phyloP scores from a whole-genome alignment of 2,329 filamentous ascomycete species.

The Leptographium wingfieldii region DNA sequence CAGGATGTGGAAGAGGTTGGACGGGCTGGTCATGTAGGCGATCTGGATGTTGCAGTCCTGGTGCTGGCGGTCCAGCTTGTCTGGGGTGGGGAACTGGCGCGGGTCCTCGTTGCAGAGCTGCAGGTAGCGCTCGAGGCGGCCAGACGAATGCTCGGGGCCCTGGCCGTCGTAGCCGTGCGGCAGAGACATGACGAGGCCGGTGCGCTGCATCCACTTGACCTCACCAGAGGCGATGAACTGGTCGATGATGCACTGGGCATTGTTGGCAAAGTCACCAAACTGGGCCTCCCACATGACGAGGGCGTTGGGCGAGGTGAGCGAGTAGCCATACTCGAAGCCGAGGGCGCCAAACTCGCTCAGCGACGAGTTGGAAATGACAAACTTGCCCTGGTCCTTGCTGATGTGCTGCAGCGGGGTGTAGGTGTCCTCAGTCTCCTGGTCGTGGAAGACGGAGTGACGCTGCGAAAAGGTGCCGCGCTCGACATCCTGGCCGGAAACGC shows the following conservation, averaged over 20 bases:
- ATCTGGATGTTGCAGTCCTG: conserved; percentile 99
- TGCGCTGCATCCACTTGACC: conserved; percentile 97
- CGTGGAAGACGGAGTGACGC: conserved; percentile 91
- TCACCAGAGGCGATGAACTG: conserved; percentile 98
- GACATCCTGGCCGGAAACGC: conserved; percentile 96
- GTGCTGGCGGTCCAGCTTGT: conserved; percentile 92
- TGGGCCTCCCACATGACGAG: conserved; percentile 99
- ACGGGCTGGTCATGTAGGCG: conserved; percentile 89
- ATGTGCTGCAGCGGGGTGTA: conserved; percentile 88
- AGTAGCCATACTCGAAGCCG: conserved; percentile 98
- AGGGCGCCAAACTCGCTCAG: conserved; percentile 59
- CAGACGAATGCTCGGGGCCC: conserved; percentile 95
- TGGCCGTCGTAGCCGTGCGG: conserved; percentile 98
- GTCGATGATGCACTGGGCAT: conserved; percentile 96
- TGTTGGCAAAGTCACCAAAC: conserved; percentile 99
- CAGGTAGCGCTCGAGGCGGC: conserved; percentile 91
- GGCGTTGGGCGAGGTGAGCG: conserved; percentile 87
- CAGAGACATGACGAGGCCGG: conserved; percentile 87
- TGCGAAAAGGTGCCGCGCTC: conserved; percentile 99
- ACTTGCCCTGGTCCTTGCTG: conserved; percentile 82
- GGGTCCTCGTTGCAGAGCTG: conserved; percentile 97
- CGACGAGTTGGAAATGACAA: conserved; percentile 95
- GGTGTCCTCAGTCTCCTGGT: conserved; percentile 86
- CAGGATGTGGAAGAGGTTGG: conserved; percentile 93
- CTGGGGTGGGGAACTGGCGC: conserved; percentile 73